Percentiles rank a stretch among this genome's conserved stretches.
These are phyloP conservation scores for Penicillium lividum DNA, from an alignment of 495 filamentous ascomycete species.

Conservation along the genomic window DNA sequence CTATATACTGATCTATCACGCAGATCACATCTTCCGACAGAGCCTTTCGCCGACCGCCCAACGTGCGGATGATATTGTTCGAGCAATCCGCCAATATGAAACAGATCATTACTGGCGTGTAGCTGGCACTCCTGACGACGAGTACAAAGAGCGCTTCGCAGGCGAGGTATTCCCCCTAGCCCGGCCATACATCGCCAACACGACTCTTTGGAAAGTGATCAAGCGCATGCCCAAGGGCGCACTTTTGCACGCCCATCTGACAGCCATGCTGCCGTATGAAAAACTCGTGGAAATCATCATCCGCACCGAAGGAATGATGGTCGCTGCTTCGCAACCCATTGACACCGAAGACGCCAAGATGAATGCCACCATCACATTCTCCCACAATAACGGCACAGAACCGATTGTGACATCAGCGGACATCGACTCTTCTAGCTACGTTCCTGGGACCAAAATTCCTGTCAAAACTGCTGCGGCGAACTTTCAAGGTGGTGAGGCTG, in stretches of 20 bases:
- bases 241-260: slow-evolving; percentile 22
- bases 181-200: background rate
- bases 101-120: background rate
- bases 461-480: background rate
- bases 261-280: slow-evolving; percentile 19
- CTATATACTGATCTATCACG: background rate
- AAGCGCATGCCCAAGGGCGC: slow-evolving; percentile 27
- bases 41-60: background rate
- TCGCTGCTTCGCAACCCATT: background rate
- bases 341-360: background rate
- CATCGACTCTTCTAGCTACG: background rate
- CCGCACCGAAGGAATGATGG: background rate
- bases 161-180: background rate
- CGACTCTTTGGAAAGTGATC: background rate
- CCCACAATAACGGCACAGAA: background rate
- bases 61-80: background rate
- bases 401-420: background rate
- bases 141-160: background rate
- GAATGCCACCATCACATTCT: background rate
- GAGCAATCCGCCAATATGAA: background rate
- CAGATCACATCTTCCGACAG: background rate
- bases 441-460: background rate
- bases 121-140: background rate
- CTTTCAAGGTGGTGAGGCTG: background rate
- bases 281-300: background rate